These are phyloP conservation scores for Solanum chmielewskii DNA, from an alignment of 257 asterid genomes.

Conservation along the genomic window DNA sequence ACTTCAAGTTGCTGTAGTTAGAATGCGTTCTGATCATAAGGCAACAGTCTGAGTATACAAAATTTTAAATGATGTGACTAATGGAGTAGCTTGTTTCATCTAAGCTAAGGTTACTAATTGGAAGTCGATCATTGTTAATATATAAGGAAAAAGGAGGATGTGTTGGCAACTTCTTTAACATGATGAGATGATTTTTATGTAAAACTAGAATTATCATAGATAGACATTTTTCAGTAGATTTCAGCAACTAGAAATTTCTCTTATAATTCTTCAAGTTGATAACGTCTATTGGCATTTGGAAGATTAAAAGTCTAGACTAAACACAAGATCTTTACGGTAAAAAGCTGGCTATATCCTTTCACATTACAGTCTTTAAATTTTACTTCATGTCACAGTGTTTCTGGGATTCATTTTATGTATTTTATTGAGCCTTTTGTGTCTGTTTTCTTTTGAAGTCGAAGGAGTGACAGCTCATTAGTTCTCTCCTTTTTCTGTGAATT, in stretches of 20 bases:
- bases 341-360: not conserved
- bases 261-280: not conserved
- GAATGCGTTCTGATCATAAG: not conserved
- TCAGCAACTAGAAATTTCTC: not conserved
- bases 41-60: not conserved
- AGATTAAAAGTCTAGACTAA: not conserved
- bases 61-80: not conserved
- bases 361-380: not conserved
- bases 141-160: not conserved
- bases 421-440: not conserved
- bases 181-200: not conserved
- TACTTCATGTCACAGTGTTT: not conserved
- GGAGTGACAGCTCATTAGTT: not conserved
- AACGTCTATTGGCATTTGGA: not conserved
- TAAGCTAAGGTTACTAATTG: not conserved
- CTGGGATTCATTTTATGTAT: not conserved
- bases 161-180: not conserved
- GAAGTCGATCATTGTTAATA: not conserved
- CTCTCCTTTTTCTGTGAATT: not conserved
- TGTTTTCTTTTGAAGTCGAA: not conserved
- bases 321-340: not conserved
- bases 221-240: not conserved
- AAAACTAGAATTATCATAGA: not conserved
- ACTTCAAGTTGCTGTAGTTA: not conserved
- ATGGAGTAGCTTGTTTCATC: not conserved